These are phyloP conservation scores for Cerrena zonata DNA, from an alignment of 1,284 basidiomycete genomes.

Conservation along the genomic window DNA sequence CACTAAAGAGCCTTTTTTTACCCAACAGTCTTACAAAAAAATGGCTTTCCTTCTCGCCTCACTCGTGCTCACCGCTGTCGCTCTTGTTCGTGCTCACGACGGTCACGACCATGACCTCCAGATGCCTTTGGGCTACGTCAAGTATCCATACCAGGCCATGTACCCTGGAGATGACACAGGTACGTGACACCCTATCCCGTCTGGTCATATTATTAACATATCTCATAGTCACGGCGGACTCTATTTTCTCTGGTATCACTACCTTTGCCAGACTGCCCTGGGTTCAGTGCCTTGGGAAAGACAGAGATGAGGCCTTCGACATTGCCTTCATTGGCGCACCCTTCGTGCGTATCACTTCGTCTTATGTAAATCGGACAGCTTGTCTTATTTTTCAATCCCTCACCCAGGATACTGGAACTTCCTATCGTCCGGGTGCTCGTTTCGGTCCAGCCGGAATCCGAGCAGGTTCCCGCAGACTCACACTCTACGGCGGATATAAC, in stretches of 20 bases:
- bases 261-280: slow-evolving; percentile 73
- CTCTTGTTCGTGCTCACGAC: slow-evolving; percentile 32
- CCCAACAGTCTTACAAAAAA: slow-evolving; percentile 1
- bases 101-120: slow-evolving; percentile 41
- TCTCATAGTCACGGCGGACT: slow-evolving; percentile 55
- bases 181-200: too few relatives aligned
- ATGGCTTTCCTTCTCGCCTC: slow-evolving; percentile 18
- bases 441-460: slow-evolving; percentile 77
- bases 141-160: slow-evolving; percentile 51
- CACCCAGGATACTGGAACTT: slow-evolving; percentile 63
- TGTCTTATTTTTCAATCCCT: neutral
- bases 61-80: slow-evolving; percentile 12
- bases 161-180: slow-evolving; percentile 55
- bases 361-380: slow-evolving; percentile 7
- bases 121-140: slow-evolving; percentile 58
- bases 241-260: slow-evolving; percentile 68
- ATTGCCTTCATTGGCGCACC: slow-evolving; percentile 77
- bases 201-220: neutral
- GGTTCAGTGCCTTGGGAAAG: slow-evolving; percentile 63
- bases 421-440: slow-evolving; percentile 72
- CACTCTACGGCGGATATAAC: slow-evolving; percentile 70
- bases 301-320: slow-evolving; percentile 53
- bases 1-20: neutral
- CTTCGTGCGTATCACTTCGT: slow-evolving; percentile 45
- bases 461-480: slow-evolving; percentile 66